Percentiles rank a stretch among this genome's conserved stretches.
Conservation (phyloP, 1,139 yeast species). For the Candida sojae region DNA sequence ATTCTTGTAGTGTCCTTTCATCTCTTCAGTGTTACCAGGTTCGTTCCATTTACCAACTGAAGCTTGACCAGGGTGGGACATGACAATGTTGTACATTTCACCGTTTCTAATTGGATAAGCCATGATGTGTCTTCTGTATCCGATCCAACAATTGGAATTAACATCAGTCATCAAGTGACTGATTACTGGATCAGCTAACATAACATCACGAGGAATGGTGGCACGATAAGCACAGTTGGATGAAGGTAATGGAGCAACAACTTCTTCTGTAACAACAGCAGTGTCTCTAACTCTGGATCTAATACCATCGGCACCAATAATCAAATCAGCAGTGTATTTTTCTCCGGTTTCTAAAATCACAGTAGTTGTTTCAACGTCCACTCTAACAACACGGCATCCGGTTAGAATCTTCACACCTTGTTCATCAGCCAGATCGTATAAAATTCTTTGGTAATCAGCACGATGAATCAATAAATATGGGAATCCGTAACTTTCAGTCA, state of each 20-base stretch:
- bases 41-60: slow-evolving; percentile 21
- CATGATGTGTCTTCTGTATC: slow-evolving; percentile 32
- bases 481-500: slow-evolving; percentile 20
- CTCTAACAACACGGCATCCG: slow-evolving; percentile 21
- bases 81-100: slow-evolving; percentile 18
- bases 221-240: slow-evolving; percentile 20
- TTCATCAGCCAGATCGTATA: slow-evolving; percentile 24
- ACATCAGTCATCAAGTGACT: slow-evolving; percentile 22
- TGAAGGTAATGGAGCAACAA: slow-evolving; percentile 17
- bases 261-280: slow-evolving; percentile 15
- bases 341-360: slow-evolving; percentile 25
- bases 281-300: slow-evolving; percentile 23
- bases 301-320: slow-evolving; percentile 42
- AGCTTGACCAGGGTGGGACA: slow-evolving; percentile 19
- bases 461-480: slow-evolving; percentile 29
- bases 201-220: slow-evolving; percentile 20
- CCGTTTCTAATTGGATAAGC: slow-evolving; percentile 27
- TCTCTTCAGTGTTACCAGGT: slow-evolving; percentile 23
- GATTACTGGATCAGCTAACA: slow-evolving; percentile 24
- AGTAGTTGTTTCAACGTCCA: slow-evolving; percentile 22
- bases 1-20: slow-evolving; percentile 20
- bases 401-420: slow-evolving; percentile 21
- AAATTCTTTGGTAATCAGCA: slow-evolving; percentile 29
- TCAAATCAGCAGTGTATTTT: slow-evolving; percentile 27
- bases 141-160: slow-evolving; percentile 34